Conservation (phyloP, 768 basidiomycete genomes). For the Hygrocybe coccinea region DNA sequence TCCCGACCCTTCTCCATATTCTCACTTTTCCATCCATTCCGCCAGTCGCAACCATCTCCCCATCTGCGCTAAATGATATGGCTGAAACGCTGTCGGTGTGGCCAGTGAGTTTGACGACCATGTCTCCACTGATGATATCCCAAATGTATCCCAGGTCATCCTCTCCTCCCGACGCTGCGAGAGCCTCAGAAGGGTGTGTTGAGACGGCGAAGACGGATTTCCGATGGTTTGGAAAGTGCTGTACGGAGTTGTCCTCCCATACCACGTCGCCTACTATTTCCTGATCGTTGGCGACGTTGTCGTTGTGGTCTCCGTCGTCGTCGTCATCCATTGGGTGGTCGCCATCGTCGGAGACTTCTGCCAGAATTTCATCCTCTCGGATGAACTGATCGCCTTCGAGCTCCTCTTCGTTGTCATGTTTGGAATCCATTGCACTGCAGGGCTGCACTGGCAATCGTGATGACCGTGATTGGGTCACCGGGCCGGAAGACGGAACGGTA, state of each 20-base stretch:
- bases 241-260: constrained; percentile 59
- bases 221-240: constrained; percentile 62
- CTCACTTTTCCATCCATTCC: constrained; percentile 97
- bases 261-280: too few relatives aligned
- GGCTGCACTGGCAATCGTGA: too few relatives aligned
- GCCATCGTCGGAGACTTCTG: constrained; percentile 60
- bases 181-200: constrained; percentile 73
- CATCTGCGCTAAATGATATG: constrained; percentile 78
- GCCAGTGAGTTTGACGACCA: constrained; percentile 80
- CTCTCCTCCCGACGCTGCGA: constrained; percentile 91
- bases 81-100: constrained; percentile 88
- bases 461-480: too few relatives aligned
- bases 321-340: constrained; percentile 72
- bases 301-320: constrained; percentile 41
- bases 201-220: constrained; percentile 82
- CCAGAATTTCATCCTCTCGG: constrained; percentile 57
- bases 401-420: constrained; percentile 31
- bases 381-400: constrained; percentile 62
- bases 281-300: constrained; percentile 33
- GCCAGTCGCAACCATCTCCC: constrained; percentile 90
- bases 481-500: too few relatives aligned
- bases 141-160: constrained; percentile 94
- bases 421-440: too few relatives aligned
- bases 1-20: constrained; percentile 84
- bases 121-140: constrained; percentile 77